Percentiles rank a stretch among this genome's conserved stretches.
Evolutionary conservation across 2,329 filamentous ascomycete species (phyloP).

Genomic region (Thelonectria discophora): DNA sequence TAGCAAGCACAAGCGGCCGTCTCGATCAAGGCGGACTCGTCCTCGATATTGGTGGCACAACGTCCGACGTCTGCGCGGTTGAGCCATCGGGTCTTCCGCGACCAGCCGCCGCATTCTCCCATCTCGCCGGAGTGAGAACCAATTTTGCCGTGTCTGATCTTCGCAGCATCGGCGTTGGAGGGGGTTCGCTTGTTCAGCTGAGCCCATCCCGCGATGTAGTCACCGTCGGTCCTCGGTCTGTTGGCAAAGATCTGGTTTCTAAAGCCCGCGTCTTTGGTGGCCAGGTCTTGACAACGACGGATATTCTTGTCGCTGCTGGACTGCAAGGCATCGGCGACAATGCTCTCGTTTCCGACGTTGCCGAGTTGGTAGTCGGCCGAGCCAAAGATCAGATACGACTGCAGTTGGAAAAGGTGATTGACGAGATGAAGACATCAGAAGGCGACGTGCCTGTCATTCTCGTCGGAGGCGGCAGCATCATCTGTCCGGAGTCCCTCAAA

Average conservation of each 20-base stretch:
- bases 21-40: conserved; percentile 11
- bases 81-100: conserved; percentile 23
- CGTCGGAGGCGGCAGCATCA: conserved; percentile 56
- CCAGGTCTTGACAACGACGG: conserved; percentile 57
- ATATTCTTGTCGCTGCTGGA: conserved; percentile 50
- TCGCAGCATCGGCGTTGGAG: conserved; percentile 44
- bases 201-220: conserved; percentile 41
- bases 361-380: conserved; percentile 41
- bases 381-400: conserved; percentile 48
- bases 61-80: conserved; percentile 20
- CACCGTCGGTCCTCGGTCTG: conserved; percentile 60
- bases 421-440: conserved; percentile 41
- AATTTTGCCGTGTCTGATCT: conserved; percentile 28
- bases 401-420: conserved; percentile 45
- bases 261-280: conserved; percentile 59
- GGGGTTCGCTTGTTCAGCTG: conserved; percentile 51
- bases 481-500: conserved; percentile 49
- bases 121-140: conserved; percentile 18
- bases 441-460: conserved; percentile 46
- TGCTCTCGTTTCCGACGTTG: conserved; percentile 3
- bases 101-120: conserved; percentile 19
- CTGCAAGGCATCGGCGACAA: conserved; percentile 47
- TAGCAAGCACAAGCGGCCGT: conserved; percentile 3
- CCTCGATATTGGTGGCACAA: conserved; percentile 27
- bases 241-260: conserved; percentile 56